Evolutionary conservation across 495 filamentous ascomycete genomes (phyloP).

Genomic region (Trypethelium eluteriae): DNA sequence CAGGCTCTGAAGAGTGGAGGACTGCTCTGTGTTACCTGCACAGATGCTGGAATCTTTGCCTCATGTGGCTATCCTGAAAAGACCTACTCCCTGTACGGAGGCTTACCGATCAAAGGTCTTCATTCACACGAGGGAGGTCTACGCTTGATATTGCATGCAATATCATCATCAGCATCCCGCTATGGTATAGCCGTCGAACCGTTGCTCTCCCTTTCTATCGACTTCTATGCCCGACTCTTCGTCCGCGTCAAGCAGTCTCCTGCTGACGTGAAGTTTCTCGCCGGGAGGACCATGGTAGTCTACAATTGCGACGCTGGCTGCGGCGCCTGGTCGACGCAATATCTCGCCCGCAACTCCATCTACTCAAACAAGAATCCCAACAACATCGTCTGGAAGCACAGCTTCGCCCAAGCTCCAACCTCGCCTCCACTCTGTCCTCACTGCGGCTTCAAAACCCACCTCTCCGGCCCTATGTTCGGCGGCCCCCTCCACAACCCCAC

Average conservation of each 20-base stretch:
- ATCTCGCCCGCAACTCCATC: slow-evolving; percentile 56
- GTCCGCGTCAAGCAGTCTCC: slow-evolving; percentile 72
- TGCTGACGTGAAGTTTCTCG: slow-evolving; percentile 76
- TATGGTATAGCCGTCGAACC: slow-evolving; percentile 92
- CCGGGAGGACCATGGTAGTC: slow-evolving; percentile 83
- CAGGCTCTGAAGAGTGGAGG: slow-evolving; percentile 79
- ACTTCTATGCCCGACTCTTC: slow-evolving; percentile 91
- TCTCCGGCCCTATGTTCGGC: slow-evolving; percentile 89
- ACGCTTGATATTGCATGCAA: slow-evolving; percentile 69
- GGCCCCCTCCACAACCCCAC: slow-evolving; percentile 76
- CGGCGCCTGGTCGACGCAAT: slow-evolving; percentile 76
- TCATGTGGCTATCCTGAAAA: slow-evolving; percentile 92
- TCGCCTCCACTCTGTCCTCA: slow-evolving; percentile 59
- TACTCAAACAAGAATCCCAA: slow-evolving; percentile 60
- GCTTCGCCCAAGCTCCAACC: slow-evolving; percentile 59
- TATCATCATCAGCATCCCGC: slow-evolving; percentile 69
- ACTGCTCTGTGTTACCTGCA: slow-evolving; percentile 90
- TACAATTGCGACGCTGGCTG: slow-evolving; percentile 88
- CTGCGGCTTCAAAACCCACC: slow-evolving; percentile 72
- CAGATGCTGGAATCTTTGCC: slow-evolving; percentile 88
- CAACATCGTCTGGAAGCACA: slow-evolving; percentile 66
- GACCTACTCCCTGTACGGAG: slow-evolving; percentile 82
- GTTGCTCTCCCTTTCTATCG: slow-evolving; percentile 82
- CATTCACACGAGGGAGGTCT: slow-evolving; percentile 86
- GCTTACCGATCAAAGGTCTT: slow-evolving; percentile 70